Conservation (phyloP, 495 filamentous ascomycete species). For the Xylaria acuta region DNA sequence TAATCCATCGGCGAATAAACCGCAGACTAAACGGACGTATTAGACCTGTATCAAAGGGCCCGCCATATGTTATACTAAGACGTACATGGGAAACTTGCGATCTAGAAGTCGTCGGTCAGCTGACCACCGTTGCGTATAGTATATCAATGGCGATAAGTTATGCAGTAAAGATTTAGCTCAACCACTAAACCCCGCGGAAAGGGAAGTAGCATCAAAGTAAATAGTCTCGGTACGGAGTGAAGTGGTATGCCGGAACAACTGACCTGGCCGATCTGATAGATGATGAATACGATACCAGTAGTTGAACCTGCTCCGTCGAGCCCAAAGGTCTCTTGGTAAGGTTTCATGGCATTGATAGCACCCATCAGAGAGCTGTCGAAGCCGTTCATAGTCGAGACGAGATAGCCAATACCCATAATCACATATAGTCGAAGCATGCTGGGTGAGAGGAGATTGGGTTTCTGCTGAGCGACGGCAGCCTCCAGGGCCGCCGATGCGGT, state of each 20-base stretch:
- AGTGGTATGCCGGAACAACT: neutral
- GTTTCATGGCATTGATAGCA: slow-evolving; percentile 50
- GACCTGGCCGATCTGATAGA: slow-evolving; percentile 54
- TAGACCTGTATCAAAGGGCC: neutral
- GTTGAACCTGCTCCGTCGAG: slow-evolving; percentile 45
- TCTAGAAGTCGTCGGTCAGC: slow-evolving; percentile 17
- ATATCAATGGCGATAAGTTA: neutral
- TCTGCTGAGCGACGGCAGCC: slow-evolving; percentile 49
- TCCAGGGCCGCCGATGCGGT: slow-evolving; percentile 48
- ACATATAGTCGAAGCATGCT: slow-evolving; percentile 57
- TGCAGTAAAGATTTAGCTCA: neutral
- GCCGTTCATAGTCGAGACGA: slow-evolving; percentile 58
- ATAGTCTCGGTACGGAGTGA: neutral
- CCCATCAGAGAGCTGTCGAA: slow-evolving; percentile 53
- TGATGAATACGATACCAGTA: slow-evolving; percentile 39
- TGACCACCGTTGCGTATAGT: neutral
- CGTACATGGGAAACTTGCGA: slow-evolving; percentile 48
- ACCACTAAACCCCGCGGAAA: neutral
- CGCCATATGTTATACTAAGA: neutral
- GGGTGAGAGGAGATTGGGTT: slow-evolving; percentile 49
- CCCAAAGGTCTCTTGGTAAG: slow-evolving; percentile 52
- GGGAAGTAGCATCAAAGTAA: neutral
- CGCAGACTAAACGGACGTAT: slow-evolving; percentile 36
- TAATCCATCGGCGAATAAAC: slow-evolving; percentile 44
- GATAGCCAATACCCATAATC: slow-evolving; percentile 51